A percentile compares a stretch with the other conserved stretches of the same genome.
Evolutionary conservation across 192 early-diverging fungal species (phyloP).

Genomic region (Allomyces macrogynus): DNA sequence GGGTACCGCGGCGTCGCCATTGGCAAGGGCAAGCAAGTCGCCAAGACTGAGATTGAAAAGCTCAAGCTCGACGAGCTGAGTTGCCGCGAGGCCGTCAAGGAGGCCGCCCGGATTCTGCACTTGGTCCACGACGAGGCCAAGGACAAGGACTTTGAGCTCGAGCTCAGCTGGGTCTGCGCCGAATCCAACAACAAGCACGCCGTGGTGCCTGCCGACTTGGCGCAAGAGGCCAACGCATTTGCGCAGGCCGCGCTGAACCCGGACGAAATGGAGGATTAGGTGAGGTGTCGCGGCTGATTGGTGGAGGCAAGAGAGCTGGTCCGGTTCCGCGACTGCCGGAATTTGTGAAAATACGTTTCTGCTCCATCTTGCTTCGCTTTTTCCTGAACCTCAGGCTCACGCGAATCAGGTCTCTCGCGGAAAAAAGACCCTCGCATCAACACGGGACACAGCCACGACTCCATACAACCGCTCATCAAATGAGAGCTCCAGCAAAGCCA

Average conservation of each 20-base stretch:
- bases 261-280: neutral
- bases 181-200: constrained; percentile 58
- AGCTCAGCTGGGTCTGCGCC: constrained; percentile 84
- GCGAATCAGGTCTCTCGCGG: too few species aligned
- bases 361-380: too few species aligned
- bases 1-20: constrained; percentile 88
- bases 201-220: constrained; percentile 75
- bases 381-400: too few species aligned
- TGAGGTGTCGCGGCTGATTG: too few species aligned
- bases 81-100: constrained; percentile 69
- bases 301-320: too few species aligned
- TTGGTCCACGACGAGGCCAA: constrained; percentile 88
- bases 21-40: constrained; percentile 90
- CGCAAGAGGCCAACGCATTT: constrained; percentile 57
- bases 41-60: constrained; percentile 97
- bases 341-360: too few species aligned
- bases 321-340: too few species aligned
- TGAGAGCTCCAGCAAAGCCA: too few species aligned
- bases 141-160: constrained; percentile 98
- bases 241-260: constrained; percentile 32
- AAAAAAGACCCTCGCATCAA: too few species aligned
- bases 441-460: too few species aligned
- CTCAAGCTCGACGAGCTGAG: constrained; percentile 65
- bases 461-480: too few species aligned
- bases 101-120: constrained; percentile 88